Base-by-base conservation (phyloP, 495 filamentous ascomycete genomes). In the Podospora pseudoanserina region DNA sequence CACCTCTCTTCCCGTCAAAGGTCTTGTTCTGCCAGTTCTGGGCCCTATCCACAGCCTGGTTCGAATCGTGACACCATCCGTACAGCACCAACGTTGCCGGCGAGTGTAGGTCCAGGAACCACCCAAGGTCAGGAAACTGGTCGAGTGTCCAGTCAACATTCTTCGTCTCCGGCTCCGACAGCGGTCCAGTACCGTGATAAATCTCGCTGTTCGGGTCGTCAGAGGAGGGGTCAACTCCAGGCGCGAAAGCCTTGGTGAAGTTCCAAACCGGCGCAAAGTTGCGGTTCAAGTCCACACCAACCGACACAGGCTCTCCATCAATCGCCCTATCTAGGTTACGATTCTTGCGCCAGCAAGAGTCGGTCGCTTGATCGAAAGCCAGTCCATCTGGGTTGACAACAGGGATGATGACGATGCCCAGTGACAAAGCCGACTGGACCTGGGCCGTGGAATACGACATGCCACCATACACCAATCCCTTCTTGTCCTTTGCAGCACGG, bases 311-410 rank as follows among this genome's bases (percentile, higher is more conserved):
- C 15, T 64, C 54, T n/a, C 64, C 27, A 0, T 28, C n/a, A 2
- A 2, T 60, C 2, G 70, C 53, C n/a, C 59, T 57, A 4, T 60
- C 39, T 3, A 64, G 60, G 56, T 68, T 64, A 30, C 67, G 67
- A 54, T 68, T 68, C 56, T 64, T 64, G 23, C 67, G 53, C 67
- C 67, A 68, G 67, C 67, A 68, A 0, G 53, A n/a, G 30, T 68
- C 23, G 0, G 61, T 64, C 13, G 67, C 54, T 20, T 68, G 67
- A 61, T 68, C 67, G 19, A 60, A 68, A 4, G 61, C 28, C 19
- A 68, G 32, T 5, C 67, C 67, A 62, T 68, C 67, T 2, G 67
- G 67, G 56, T 68, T 68, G 27, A 64, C 53, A 9, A 64, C 30
- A 1, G 67, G 67, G 0, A 68, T 54, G 61, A 64, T 53, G 6